Evolutionary conservation across 2,329 filamentous ascomycete genomes (phyloP), one percentile per base, ranked within the genome.

Genomic region (Monosporascus sp.): DNA sequence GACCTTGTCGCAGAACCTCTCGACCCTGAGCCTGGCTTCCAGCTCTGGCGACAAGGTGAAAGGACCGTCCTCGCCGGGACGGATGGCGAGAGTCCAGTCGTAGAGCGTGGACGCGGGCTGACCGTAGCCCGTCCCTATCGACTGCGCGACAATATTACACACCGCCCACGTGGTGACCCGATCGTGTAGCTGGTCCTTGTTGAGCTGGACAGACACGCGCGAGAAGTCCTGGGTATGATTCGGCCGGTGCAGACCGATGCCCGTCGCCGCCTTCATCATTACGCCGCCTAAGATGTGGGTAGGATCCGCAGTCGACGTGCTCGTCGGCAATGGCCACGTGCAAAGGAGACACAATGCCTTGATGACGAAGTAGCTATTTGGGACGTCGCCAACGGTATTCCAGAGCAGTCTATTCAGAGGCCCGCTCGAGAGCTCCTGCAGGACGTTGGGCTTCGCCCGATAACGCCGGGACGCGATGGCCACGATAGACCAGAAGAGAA

Each of bases 221-320:
- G 88, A 91, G 68, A 93, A 94, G 68, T 93, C 90, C 67, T 92
- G 88, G 45, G 88, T 89, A 67, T 92, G 86, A 52, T 87, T 90
- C 14, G 89, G 90, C 48, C 89, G 82, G 64, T 94, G 89, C 51
- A 94, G 77, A 20, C 90, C 89, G 61, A 92, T 91, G 59, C 90
- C 88, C 59, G 90, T 91, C 8, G 90, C 90, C 22, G 89, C 84
- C 72, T 92, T 91, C 83, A 93, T 91, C 87, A 93, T 91, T 56
- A 91, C 83, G 50, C 90, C 89, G 61, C 86, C 87, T 19, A 92
- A 75, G 67, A 90, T 91, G 66, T 92, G 90, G 1, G 89, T 93
- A 3, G 88, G 88, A 61, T 94, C 90, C 7, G 86, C 85, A 6
- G 87, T 86, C 1, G 88, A 91, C 5, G 86, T 90, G 69, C 87